A percentile compares a stretch with the other conserved stretches of the same genome.
phyloP scores from a whole-genome alignment of 2,329 filamentous ascomycete genomes.

The Spiromastix sp. region DNA sequence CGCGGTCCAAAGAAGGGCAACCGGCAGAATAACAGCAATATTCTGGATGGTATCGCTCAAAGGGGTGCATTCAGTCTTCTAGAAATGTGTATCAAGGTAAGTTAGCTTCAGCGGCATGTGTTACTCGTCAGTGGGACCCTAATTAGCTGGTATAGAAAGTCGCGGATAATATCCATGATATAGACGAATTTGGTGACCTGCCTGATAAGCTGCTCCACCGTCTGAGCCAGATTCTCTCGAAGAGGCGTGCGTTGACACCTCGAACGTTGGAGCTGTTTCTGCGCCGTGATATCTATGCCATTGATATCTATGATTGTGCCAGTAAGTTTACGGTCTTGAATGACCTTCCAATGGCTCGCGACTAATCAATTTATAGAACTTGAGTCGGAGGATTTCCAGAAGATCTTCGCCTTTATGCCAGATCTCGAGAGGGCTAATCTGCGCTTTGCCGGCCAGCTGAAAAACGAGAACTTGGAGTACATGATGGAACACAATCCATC shows the following conservation, averaged over 20 bases:
- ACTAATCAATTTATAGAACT: constrained; percentile 47
- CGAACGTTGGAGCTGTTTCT: constrained; percentile 37
- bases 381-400: constrained; percentile 62
- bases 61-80: constrained; percentile 33
- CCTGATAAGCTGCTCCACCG: constrained; percentile 46
- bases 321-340: constrained; percentile 30
- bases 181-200: constrained; percentile 55
- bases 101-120: neutral
- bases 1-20: constrained; percentile 45
- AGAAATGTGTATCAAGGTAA: constrained; percentile 49
- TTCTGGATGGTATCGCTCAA: constrained; percentile 59
- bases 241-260: constrained; percentile 47
- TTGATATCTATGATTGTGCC: constrained; percentile 52
- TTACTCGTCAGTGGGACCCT: constrained; percentile 8
- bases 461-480: constrained; percentile 73
- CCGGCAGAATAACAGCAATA: constrained; percentile 69
- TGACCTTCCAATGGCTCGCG: constrained; percentile 6
- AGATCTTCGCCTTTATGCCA: constrained; percentile 68
- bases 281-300: constrained; percentile 43
- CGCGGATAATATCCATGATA: constrained; percentile 51
- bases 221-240: constrained; percentile 54
- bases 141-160: constrained; percentile 38
- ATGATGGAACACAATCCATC: constrained; percentile 60
- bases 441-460: constrained; percentile 83
- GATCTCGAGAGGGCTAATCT: constrained; percentile 61